Percentiles rank a stretch among this genome's conserved stretches.
These are phyloP conservation scores for Magnaporthiopsis incrustans DNA, from an alignment of 2,329 filamentous ascomycete genomes.

Conservation along the genomic window DNA sequence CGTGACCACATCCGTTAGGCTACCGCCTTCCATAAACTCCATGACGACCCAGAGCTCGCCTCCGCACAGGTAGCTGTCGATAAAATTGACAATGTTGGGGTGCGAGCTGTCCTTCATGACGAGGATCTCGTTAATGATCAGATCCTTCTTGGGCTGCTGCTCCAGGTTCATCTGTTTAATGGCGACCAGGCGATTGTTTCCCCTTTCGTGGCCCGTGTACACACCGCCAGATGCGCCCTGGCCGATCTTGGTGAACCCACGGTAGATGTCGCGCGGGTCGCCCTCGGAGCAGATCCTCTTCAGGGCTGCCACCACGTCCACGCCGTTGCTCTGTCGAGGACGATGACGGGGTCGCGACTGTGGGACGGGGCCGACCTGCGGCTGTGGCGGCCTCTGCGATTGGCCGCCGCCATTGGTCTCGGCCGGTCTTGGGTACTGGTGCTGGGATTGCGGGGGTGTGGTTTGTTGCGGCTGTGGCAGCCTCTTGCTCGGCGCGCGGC, in stretches of 20 bases:
- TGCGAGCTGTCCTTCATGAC: conserved; percentile 99
- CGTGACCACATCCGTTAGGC: conserved; percentile 94
- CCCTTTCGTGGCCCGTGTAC: conserved; percentile 80
- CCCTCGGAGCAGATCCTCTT: conserved; percentile 85
- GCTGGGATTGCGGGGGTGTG: conserved; percentile 45
- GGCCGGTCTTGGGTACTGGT: conserved; percentile 27
- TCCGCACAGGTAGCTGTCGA: conserved; percentile 86
- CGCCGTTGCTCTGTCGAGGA: conserved; percentile 66
- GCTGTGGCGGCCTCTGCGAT: conserved; percentile 31
- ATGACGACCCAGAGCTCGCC: conserved; percentile 98
- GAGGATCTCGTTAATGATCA: conserved; percentile 98
- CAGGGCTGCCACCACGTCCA: conserved; percentile 76
- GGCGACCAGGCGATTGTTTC: conserved; percentile 79
- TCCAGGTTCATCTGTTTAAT: conserved; percentile 99
- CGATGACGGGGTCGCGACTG: conserved; percentile 63
- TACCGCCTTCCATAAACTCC: conserved; percentile 99
- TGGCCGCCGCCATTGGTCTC: conserved; percentile 30
- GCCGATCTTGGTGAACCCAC: conserved; percentile 86
- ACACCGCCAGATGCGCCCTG: conserved; percentile 96
- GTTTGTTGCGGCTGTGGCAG: conserved; percentile 41
- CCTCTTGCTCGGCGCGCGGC: conserved; percentile 67
- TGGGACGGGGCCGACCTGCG: conserved; percentile 31
- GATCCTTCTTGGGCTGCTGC: conserved; percentile 96
- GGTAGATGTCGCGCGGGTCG: conserved; percentile 83
- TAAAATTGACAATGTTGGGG: conserved; percentile 98